Base-by-base conservation (phyloP, 2,329 filamentous ascomycete genomes). In the Claviceps quebecensis region DNA sequence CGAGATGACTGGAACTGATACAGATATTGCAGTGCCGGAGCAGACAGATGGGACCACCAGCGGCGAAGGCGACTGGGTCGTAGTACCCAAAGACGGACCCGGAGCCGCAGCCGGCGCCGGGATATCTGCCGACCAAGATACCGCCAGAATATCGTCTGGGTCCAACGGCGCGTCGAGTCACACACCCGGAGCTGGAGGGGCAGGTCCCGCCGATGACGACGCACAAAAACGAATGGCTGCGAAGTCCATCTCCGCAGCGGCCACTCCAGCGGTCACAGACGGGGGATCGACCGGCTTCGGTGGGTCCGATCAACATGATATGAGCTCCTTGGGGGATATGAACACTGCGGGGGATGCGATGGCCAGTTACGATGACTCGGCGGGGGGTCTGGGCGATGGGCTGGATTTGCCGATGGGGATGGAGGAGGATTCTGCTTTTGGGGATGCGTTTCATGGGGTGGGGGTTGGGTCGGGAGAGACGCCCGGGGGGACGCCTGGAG, bases 401-500 rank as follows among this genome's bases (percentile, higher is more conserved):
- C 65, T 78, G n/a, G 75, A 77, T 62, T 65, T 83, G 49, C 74
- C 77, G 58, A 76, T 83, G 69, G 84, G 83, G 56, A 77, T 88
- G 71, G 84, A 87, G 46, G 84, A 89, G 46, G 84, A 89, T 60
- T 87, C 83, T 38, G 87, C 86, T 1, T 93, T 93, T 69, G 87
- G 86, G 2, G 86, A 93, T 59, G 87, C 87, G 0, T 87, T 91
- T 67, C 85, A 89, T 59, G 79, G 77, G 4, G 76, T 81, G 13
- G 26, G 26, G 2, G 26, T 29, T 29, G 26, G 26, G 26, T 29
- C 26, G 26, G 26, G 26, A 8, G 26, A 29, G 26, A 29, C 26
- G 26, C 26, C 26, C 8, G 26, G 26, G 26, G 26, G 8, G 26
- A 29, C 26, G 3, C 26, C 26, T 29, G 26, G 26, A 8, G 26